These are phyloP conservation scores for Cordyceps javanica DNA, from an alignment of 2,329 filamentous ascomycete species.

Conservation along the genomic window DNA sequence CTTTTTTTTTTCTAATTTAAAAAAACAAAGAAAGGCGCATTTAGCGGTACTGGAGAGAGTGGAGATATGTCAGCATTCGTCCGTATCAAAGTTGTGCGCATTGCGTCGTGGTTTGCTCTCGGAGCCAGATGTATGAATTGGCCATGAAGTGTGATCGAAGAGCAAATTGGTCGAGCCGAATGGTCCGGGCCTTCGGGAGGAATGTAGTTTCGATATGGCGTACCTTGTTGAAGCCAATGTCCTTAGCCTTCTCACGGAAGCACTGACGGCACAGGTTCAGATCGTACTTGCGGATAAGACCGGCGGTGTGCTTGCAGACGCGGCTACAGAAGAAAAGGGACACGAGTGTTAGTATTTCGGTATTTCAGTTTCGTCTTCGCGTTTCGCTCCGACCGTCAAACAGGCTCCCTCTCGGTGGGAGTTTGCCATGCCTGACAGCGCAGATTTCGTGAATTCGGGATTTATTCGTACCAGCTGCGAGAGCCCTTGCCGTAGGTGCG, in stretches of 20 bases:
- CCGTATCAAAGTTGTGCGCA: not conserved
- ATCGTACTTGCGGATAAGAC: conserved; percentile 99
- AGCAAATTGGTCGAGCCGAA: not conserved
- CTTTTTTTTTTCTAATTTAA: conserved; percentile 7
- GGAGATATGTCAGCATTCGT: conserved; percentile 16
- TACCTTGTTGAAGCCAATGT: conserved; percentile 71
- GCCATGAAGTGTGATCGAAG: not conserved
- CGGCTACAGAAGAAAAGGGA: conserved; percentile 45
- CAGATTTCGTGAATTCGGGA: conserved; percentile 1
- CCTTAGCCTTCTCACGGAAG: conserved; percentile 68
- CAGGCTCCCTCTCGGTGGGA: not conserved
- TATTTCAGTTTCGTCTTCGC: not conserved
- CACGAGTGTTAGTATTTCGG: conserved; percentile 24
- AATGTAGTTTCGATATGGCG: conserved; percentile 19
- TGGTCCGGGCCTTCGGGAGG: not conserved
- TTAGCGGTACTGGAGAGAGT: conserved; percentile 31
- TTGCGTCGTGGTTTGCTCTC: not conserved
- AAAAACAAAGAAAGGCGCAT: conserved; percentile 10
- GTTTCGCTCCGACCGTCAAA: not conserved
- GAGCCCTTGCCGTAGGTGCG: conserved; percentile 96
- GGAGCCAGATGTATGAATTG: too few species aligned
- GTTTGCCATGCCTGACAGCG: not conserved
- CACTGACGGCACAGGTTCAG: conserved; percentile 81
- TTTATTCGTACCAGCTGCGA: conserved; percentile 71
- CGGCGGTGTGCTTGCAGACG: conserved; percentile 84